Base-by-base conservation (phyloP, 257 asterid species). In the Ligustrum vulgare region DNA sequence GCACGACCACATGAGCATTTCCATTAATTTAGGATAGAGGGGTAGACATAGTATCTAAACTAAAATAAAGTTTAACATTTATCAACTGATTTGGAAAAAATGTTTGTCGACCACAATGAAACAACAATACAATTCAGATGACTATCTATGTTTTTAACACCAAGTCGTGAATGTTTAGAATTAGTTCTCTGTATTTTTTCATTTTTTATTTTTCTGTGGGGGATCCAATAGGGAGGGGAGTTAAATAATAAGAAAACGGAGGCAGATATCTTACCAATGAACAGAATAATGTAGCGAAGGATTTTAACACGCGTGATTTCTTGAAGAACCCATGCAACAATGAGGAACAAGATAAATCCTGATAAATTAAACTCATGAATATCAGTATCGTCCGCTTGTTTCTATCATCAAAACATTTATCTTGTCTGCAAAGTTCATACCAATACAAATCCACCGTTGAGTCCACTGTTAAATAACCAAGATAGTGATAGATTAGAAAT, bases 281-380 rank as follows among this genome's bases (percentile, higher is more conserved):
- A 94, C 84, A 94, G 98, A 80, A 89, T 92, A 78, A 92, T 84
- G 76, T 77, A 94, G 75, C 93, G 96, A 75, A 94, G 97, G 77
- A 88, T 83, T 67, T 82, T 96, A 60, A 84, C 90, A 79, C 60
- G 74, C 25, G 98, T 94, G 66, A 80, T 75, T 85, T 90, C 94
- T 91, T 94, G 98, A 78, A 92, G 86, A 76, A 86, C 85, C 98
- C 98, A 94, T 63, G 89, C 41, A 72, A 91, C 72, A 75, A 88
- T 97, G 78, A 94, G 88, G 80, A 92, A 92, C 76, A 94, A 66
- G 67, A 92, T 89, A 67, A 94, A 94, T 77, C 98, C 98, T 94
- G 95, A 76, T 67, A 54, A 74, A 7, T 60, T 25, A 25, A 60
- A 60, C 67, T 60, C 35, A 25, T 23, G 15, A 58, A 25, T 70